Evolutionary conservation across 768 basidiomycete genomes (phyloP).

Genomic region (Leccinum sublutescens): DNA sequence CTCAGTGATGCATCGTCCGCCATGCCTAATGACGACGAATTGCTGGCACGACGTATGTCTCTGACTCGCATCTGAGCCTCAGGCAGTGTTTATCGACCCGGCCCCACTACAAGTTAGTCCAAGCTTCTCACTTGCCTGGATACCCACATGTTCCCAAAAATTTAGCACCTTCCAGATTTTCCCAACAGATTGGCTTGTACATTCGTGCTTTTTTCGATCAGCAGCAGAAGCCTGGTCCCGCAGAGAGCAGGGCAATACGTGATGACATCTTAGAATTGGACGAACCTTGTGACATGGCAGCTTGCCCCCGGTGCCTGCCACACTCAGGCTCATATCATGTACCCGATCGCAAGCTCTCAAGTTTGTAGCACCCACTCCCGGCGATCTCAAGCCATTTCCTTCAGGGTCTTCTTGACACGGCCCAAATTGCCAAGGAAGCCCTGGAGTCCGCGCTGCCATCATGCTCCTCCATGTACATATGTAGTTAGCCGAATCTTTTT

Average conservation of each 20-base stretch:
- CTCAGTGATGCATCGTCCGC: too few relatives aligned
- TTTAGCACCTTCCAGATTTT: not conserved
- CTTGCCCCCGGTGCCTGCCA: not conserved
- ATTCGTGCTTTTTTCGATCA: not conserved
- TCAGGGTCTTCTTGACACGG: not conserved
- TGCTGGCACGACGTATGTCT: not conserved
- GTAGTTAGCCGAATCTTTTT: not conserved
- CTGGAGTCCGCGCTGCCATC: not conserved
- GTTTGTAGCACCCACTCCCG: not conserved
- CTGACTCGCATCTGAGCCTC: too few relatives aligned
- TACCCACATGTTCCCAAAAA: not conserved
- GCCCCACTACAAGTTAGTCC: not conserved
- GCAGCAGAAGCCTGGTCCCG: not conserved
- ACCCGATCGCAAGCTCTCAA: not conserved
- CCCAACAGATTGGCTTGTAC: not conserved
- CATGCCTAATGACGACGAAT: not conserved
- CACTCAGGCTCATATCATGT: not conserved
- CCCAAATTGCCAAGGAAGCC: conserved; percentile 1
- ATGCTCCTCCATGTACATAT: not conserved
- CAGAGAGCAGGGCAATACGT: not conserved
- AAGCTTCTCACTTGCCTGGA: not conserved
- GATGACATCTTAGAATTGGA: not conserved
- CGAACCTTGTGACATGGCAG: not conserved
- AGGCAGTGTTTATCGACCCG: too few relatives aligned
- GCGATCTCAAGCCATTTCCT: not conserved